Base-by-base conservation (phyloP, 768 basidiomycete species). In the Mycena epipterygia region DNA sequence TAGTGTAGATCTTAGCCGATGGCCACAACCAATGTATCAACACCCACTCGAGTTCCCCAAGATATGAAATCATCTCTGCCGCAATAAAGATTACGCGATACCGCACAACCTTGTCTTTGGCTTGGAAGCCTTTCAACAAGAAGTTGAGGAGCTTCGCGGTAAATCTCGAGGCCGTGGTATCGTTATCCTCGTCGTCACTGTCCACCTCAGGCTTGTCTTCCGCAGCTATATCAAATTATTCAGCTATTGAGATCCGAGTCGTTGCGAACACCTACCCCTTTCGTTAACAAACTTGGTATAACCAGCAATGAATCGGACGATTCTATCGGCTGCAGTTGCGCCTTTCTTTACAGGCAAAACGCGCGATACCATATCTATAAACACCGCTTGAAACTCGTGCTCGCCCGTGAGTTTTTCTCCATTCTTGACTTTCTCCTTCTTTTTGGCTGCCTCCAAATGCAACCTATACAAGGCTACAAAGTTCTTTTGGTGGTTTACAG, bases 401-500 rank as follows among this genome's bases (percentile, higher is more conserved):
- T 97, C 96, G 9, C 96, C 97, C 0, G 86, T 84, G 21, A 93
- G 85, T 74, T 89, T 91, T 51, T 79, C 81, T 12, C 89, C 89
- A 58, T 87, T 84, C 37, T 84, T 81, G n/a, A 87, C 76, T 3
- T 83, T 64, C 69, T 91, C 85, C 3, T 83, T 88, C 73, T 85
- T 82, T 17, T 81, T 74, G 1, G 91, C 89, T 13, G 91, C 91
- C 61, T 92, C 86, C 5, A 81, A 64, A 65, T 97, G 95, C 46
- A 97, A 80, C 79, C 95, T 95, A 84, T 94, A 86, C 4, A 98
- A 87, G 0, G 90, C 89, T 46, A 95, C 91, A 58, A 91, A 84
- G 81, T 98, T 97, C 85, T 98, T 98, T 70, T 92, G 90, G 80
- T 98, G 96, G 78, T 95, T 96, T 12, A 93, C 90, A 17, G 85